A percentile compares a stretch with the other conserved stretches of the same genome.
Conservation (phyloP, 139 green algal species). For the Pleodorina starrii region DNA sequence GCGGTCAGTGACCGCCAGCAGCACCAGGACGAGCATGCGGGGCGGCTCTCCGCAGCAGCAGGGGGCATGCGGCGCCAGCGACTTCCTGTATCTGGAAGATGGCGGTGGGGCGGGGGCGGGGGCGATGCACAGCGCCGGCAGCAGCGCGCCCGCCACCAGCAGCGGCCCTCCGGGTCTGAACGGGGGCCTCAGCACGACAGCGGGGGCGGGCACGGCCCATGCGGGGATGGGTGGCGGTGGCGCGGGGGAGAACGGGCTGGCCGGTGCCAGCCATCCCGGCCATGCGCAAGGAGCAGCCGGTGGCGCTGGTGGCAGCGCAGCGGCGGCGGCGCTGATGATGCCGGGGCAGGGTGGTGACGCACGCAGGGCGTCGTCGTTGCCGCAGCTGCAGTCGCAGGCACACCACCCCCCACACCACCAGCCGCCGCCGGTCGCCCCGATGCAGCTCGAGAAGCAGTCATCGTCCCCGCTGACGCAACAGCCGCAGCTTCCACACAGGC, state of each 20-base stretch:
- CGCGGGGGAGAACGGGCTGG: neutral
- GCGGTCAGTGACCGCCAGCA: neutral
- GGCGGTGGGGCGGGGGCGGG: neutral
- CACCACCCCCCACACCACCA: neutral
- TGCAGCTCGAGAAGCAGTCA: neutral
- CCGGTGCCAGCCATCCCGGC: too few relatives aligned
- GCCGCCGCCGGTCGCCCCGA: too few relatives aligned
- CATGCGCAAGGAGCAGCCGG: too few relatives aligned
- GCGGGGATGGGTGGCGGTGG: neutral
- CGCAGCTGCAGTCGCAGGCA: neutral
- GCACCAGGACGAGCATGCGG: too few relatives aligned
- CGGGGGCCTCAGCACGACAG: neutral
- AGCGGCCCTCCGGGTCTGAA: neutral
- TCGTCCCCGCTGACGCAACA: neutral
- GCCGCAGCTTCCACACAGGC: neutral
- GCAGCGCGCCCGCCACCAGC: conserved; percentile 1
- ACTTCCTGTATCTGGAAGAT: neutral
- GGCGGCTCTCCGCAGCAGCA: neutral
- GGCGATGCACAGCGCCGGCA: neutral
- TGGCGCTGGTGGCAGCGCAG: too few relatives aligned
- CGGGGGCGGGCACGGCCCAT: neutral
- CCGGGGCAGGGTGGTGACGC: neutral
- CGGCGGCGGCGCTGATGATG: neutral
- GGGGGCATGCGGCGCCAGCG: neutral
- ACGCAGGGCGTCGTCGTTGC: neutral